Evolutionary conservation across 73 alveolate species (phyloP).

Genomic region (Paramecium tetraurelia): DNA sequence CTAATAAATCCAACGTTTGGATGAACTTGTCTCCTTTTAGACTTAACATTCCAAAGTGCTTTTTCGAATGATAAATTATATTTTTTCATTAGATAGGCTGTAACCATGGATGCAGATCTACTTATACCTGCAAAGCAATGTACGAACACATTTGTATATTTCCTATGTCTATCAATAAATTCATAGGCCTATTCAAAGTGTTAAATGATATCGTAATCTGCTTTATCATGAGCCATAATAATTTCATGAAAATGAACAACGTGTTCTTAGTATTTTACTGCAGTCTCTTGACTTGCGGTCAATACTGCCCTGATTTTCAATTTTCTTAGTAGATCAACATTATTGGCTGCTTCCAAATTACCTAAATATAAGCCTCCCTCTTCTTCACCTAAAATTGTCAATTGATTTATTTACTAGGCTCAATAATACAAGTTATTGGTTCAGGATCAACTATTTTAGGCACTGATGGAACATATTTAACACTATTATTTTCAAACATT

Average conservation of each 20-base stretch:
- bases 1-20: slow-evolving; percentile 89
- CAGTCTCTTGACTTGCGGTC: slow-evolving; percentile 63
- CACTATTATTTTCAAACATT: slow-evolving; percentile 4
- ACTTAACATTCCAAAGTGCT: slow-evolving; percentile 64
- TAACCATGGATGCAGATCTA: slow-evolving; percentile 72
- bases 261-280: slow-evolving; percentile 60
- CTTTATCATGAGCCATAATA: slow-evolving; percentile 66
- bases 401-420: slow-evolving; percentile 17
- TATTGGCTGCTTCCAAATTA: slow-evolving; percentile 54
- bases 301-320: slow-evolving; percentile 55
- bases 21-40: slow-evolving; percentile 67
- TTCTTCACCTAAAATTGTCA: slow-evolving; percentile 6
- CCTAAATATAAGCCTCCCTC: slow-evolving; percentile 62
- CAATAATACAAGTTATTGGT: slow-evolving; percentile 59
- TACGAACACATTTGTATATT: slow-evolving; percentile 71
- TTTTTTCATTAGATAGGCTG: slow-evolving; percentile 74
- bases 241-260: slow-evolving; percentile 67
- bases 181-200: slow-evolving; percentile 68
- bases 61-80: slow-evolving; percentile 61
- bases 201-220: slow-evolving; percentile 54
- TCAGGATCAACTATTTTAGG: slow-evolving; percentile 62
- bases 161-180: slow-evolving; percentile 74
- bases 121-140: slow-evolving; percentile 85
- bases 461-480: slow-evolving; percentile 53
- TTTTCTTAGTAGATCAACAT: slow-evolving; percentile 48